phyloP scores from a whole-genome alignment of 371 early-diverging fungal species.

The Circinella minor region DNA sequence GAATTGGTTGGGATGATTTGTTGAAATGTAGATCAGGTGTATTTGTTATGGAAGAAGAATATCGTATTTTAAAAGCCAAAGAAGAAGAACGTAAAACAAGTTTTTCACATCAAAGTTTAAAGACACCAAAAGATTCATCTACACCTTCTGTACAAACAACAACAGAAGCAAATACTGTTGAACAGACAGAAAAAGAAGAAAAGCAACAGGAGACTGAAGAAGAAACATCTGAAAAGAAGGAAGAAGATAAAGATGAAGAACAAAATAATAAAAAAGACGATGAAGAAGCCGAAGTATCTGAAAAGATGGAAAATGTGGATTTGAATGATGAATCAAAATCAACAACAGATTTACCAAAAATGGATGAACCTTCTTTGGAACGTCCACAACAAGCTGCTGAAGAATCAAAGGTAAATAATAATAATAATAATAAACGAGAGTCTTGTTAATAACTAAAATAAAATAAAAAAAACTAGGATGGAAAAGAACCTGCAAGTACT shows the following conservation, averaged over 20 bases:
- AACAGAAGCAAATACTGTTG: constrained; percentile 20
- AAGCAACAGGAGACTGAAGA: constrained; percentile 20
- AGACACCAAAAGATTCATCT: constrained; percentile 15
- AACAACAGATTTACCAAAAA: constrained; percentile 11
- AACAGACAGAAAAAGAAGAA: constrained; percentile 29
- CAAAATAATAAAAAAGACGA: constrained; percentile 10
- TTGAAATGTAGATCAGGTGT: constrained; percentile 82
- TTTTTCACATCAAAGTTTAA: constrained; percentile 18
- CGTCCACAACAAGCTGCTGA: constrained; percentile 50
- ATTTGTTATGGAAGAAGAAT: constrained; percentile 99
- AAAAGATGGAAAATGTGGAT: constrained; percentile 41
- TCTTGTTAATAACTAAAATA: neutral
- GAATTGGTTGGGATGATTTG: constrained; percentile 95
- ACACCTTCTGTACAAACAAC: constrained; percentile 1
- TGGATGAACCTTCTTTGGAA: constrained; percentile 35
- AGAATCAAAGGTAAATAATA: constrained; percentile 30
- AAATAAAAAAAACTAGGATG: constrained; percentile 8
- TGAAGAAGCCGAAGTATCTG: neutral
- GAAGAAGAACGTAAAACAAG: constrained; percentile 60
- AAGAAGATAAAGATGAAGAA: neutral
- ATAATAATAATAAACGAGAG: neutral
- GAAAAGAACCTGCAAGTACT: constrained; percentile 13
- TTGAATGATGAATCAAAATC: constrained; percentile 29
- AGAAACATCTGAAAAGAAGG: constrained; percentile 8
- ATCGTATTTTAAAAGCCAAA: constrained; percentile 74